These are phyloP conservation scores for Microbotryum scabiosae DNA, from an alignment of 1,284 basidiomycete genomes.

Conservation along the genomic window DNA sequence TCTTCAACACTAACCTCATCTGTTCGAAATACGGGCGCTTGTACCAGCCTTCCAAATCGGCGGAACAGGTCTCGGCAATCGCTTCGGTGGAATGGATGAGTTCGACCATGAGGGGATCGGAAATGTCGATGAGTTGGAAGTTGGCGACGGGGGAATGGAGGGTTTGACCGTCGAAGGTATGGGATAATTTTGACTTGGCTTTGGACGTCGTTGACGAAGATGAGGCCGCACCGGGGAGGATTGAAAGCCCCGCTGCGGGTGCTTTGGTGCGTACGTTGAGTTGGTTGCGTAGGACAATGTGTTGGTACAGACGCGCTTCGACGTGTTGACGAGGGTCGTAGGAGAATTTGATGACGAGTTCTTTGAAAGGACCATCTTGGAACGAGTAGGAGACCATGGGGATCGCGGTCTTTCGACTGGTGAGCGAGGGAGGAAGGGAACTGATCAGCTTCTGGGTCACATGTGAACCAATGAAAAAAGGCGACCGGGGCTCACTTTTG, in stretches of 20 bases:
- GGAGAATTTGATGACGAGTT: slow-evolving; percentile 73
- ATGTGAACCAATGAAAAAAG: no score
- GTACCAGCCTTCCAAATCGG: not conserved
- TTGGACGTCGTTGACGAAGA: slow-evolving; percentile 31
- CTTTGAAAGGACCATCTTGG: slow-evolving; percentile 86
- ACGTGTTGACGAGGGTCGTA: slow-evolving; percentile 77
- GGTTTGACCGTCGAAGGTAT: slow-evolving; percentile 80
- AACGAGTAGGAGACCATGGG: slow-evolving; percentile 63
- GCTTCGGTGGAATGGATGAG: slow-evolving; percentile 53
- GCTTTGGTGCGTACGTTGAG: slow-evolving; percentile 24
- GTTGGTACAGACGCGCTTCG: slow-evolving; percentile 56
- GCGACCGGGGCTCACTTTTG: slow-evolving; percentile 50
- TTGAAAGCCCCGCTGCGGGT: not conserved
- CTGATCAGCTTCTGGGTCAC: no score
- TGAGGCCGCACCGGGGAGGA: not conserved
- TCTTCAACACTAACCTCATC: not conserved
- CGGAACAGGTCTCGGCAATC: not conserved
- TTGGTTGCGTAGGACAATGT: slow-evolving; percentile 30
- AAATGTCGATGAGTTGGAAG: slow-evolving; percentile 87
- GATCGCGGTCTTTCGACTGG: slow-evolving; percentile 45
- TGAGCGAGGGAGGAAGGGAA: no score
- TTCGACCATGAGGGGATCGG: slow-evolving; percentile 66
- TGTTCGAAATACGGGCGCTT: not conserved
- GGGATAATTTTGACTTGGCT: slow-evolving; percentile 44
- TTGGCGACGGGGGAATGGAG: slow-evolving; percentile 73